Evolutionary conservation across 108 stramenopile species (phyloP).

Genomic region (Nitzschia palea): DNA sequence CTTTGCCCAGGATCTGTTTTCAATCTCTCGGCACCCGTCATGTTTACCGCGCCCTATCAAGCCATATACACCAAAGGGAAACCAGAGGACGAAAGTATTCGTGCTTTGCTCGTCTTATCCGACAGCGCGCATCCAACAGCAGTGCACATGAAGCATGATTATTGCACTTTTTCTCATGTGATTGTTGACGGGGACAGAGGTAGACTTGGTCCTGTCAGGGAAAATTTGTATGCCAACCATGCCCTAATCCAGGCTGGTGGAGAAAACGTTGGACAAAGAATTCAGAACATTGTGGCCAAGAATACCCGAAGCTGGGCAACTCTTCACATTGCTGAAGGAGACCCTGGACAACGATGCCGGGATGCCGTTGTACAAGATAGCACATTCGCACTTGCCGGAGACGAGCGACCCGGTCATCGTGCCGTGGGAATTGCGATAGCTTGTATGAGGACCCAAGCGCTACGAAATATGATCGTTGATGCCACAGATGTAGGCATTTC

Average conservation of each 20-base stretch:
- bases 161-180: too few species aligned
- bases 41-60: too few species aligned
- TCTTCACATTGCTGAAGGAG: background rate
- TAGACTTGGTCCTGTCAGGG: too few species aligned
- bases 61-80: too few species aligned
- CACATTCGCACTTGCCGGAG: background rate
- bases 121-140: too few species aligned
- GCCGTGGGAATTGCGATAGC: background rate
- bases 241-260: background rate
- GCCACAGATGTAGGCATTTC: background rate
- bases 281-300: background rate
- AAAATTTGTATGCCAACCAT: too few species aligned
- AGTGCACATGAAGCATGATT: too few species aligned
- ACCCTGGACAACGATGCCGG: background rate
- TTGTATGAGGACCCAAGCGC: background rate
- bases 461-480: background rate
- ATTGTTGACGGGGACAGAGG: too few species aligned
- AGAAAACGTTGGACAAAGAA: background rate
- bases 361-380: background rate
- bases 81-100: too few species aligned
- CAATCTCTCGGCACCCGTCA: background rate
- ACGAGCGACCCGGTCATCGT: too few species aligned
- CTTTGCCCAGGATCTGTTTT: background rate
- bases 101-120: too few species aligned
- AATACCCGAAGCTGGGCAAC: background rate